Base-by-base conservation (phyloP, 2,329 filamentous ascomycete genomes). In the Colletotrichum falcatum region DNA sequence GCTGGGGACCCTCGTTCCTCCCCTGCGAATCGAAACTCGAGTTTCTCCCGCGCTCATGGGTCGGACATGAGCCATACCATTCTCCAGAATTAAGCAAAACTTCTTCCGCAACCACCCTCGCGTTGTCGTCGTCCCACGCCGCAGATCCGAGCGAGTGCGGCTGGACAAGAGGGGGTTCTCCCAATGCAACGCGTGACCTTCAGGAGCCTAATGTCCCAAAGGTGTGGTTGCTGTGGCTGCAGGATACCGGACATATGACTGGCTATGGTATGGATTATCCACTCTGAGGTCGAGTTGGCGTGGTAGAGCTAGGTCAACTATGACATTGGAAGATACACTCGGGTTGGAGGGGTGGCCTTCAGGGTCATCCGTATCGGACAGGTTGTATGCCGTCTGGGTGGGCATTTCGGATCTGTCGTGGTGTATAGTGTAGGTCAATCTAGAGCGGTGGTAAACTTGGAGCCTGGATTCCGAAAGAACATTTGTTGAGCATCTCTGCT, bases 61-160 rank as follows among this genome's bases (percentile, higher is more conserved):
- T n/a, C 8, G 4, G 0, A 3, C 1, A n/a, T n/a, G 28, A 12
- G 12, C 28, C 1, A 5, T 2, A n/a, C 1, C 11, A 20, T 3
- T 14, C 18, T 4, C 18, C 42, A 14, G 26, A 23, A 23, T 26
- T 3, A 5, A n/a, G 2, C 20, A 61, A 11, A 18, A 20, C 39
- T 5, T 46, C 28, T 49, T 37, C 30, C 1, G 58, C 58, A 12
- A 49, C 1, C 8, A 23, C 26, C 58, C 3, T 46, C 14, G 58
- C 5, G 1, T 26, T 5, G 1, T 46, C 18, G 3, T 59, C 56
- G 16, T 44, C 28, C 56, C 56, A 59, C 56, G 8, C 26, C 46
- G 39, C 56, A 28, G 20, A 20, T 7, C 7, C 18, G 18, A 28
- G 6, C n/a, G 28, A 42, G 18, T 39, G 33, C 30, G n/a, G 60